phyloP scores from a whole-genome alignment of 257 asterid genomes.

The Linderniella brevidens region DNA sequence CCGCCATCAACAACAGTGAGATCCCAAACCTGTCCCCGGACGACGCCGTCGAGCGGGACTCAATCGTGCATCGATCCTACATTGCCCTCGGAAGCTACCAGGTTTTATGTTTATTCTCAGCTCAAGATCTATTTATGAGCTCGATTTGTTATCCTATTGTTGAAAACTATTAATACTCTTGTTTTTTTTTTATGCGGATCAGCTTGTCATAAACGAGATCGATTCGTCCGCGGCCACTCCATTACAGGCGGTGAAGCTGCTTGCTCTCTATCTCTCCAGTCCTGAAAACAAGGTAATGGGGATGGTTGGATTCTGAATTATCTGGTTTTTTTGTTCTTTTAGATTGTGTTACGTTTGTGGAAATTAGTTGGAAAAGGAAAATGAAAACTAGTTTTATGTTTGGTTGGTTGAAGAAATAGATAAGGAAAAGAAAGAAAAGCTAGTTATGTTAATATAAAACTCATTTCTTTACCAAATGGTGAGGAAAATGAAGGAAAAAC shows the following conservation, averaged over 20 bases:
- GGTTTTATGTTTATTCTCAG: constrained; percentile 19
- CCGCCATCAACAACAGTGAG: constrained; percentile 90
- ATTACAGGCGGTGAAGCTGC: constrained; percentile 90
- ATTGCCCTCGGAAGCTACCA: constrained; percentile 81
- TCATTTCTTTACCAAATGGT: too few relatives aligned
- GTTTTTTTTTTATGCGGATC: constrained; percentile 3
- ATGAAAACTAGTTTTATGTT: too few relatives aligned
- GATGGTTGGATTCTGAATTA: too few relatives aligned
- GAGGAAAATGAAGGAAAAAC: too few relatives aligned
- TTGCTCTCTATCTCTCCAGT: constrained; percentile 57
- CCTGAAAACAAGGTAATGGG: constrained; percentile 66
- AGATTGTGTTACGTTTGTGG: too few relatives aligned
- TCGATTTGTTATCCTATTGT: constrained; percentile 10
- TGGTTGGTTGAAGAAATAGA: too few relatives aligned
- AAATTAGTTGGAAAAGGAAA: too few relatives aligned
- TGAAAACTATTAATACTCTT: not conserved
- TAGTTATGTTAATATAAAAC: too few relatives aligned
- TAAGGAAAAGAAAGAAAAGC: too few relatives aligned
- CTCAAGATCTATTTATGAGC: constrained; percentile 15
- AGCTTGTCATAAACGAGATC: constrained; percentile 89
- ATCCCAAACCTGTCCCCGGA: constrained; percentile 71
- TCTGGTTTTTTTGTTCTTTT: not conserved
- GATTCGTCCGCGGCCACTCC: constrained; percentile 93
- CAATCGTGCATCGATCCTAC: constrained; percentile 74
- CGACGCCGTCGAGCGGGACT: constrained; percentile 68